Conservation (phyloP, 345 rosid species). For the Gossypium stocksii region DNA sequence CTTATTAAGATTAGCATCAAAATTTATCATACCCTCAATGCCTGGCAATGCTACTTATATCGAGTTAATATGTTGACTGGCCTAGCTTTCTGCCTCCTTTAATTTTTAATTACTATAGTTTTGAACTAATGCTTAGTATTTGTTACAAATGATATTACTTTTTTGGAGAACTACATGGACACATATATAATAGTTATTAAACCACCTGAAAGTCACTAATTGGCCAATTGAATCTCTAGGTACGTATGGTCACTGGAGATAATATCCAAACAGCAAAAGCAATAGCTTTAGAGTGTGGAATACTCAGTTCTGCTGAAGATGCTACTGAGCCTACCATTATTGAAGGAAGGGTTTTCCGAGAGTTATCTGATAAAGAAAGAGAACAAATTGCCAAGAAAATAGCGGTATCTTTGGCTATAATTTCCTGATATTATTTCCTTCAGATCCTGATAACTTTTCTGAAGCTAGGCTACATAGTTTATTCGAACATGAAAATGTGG, state of each 20-base stretch:
- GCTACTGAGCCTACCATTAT: constrained; percentile 55
- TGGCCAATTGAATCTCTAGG: constrained; percentile 38
- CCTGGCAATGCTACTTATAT: constrained; percentile 1
- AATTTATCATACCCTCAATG: constrained; percentile 5
- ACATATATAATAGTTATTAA: neutral
- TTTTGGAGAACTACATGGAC: neutral
- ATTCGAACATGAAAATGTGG: neutral
- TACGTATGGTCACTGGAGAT: constrained; percentile 98
- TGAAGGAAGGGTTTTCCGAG: constrained; percentile 89
- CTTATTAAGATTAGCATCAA: neutral
- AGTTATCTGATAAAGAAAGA: constrained; percentile 73
- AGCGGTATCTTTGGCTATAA: constrained; percentile 42
- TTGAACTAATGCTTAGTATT: neutral
- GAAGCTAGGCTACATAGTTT: neutral
- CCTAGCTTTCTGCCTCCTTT: neutral
- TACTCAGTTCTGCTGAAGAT: constrained; percentile 57
- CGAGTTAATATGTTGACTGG: neutral
- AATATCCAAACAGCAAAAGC: constrained; percentile 95
- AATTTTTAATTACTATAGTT: neutral
- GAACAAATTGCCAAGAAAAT: constrained; percentile 69
- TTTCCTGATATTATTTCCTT: neutral
- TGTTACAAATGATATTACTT: neutral
- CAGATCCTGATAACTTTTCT: constrained; percentile 17
- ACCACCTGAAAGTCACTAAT: constrained; percentile 1
- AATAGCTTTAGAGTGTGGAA: constrained; percentile 94